A percentile compares a stretch with the other conserved stretches of the same genome.
Conservation (phyloP, 805 yeast genomes). For the Grigorovia jiainica region DNA sequence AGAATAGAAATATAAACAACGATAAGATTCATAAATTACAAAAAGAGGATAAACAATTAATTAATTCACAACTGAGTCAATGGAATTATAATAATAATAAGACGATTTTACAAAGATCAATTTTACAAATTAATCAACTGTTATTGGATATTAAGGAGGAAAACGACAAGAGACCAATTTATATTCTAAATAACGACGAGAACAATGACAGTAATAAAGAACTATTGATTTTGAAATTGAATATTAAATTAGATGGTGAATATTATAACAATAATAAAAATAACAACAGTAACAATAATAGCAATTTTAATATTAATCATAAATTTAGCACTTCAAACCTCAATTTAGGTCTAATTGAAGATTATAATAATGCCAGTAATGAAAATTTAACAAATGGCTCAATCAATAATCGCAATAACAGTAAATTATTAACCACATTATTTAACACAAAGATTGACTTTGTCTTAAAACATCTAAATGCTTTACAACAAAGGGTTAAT, state of each 20-base stretch:
- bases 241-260: slow-evolving; percentile 21
- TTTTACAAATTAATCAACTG: slow-evolving; percentile 42
- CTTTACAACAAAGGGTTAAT: slow-evolving; percentile 73
- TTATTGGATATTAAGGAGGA: slow-evolving; percentile 44
- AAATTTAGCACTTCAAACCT: no score
- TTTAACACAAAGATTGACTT: slow-evolving; percentile 59
- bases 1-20: not conserved
- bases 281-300: not conserved
- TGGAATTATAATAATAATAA: slow-evolving; percentile 68
- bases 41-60: slow-evolving; percentile 7
- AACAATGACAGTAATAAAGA: slow-evolving; percentile 22
- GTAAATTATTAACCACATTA: slow-evolving; percentile 47
- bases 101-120: slow-evolving; percentile 51
- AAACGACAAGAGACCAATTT: slow-evolving; percentile 51
- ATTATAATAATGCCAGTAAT: not conserved
- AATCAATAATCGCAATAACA: not conserved
- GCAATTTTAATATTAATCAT: not conserved
- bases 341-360: no score
- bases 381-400: not conserved
- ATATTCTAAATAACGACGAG: slow-evolving; percentile 51
- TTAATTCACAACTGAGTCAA: slow-evolving; percentile 46
- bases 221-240: slow-evolving; percentile 18
- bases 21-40: not conserved
- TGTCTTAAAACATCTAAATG: slow-evolving; percentile 55
- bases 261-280: slow-evolving; percentile 3